Percentiles rank a stretch among this genome's conserved stretches.
These are phyloP conservation scores for Tetragonia tetragonoides DNA, from an alignment of 148 eudicot species.

Conservation along the genomic window DNA sequence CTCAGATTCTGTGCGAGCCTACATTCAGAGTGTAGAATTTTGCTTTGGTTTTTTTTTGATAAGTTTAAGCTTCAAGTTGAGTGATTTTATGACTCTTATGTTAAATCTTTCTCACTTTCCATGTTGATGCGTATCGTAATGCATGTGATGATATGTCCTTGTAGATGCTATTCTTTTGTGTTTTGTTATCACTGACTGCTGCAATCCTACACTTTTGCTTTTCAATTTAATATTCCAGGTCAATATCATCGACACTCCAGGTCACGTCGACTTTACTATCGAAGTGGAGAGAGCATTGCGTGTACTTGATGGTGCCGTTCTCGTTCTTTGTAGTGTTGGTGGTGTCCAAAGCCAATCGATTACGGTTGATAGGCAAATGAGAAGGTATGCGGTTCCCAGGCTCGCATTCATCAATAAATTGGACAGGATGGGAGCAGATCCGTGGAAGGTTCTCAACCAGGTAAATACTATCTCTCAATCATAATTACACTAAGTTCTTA, in stretches of 20 bases:
- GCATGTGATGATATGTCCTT: neutral
- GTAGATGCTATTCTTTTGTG: neutral
- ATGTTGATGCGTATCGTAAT: too few relatives aligned
- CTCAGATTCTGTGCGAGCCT: too few relatives aligned
- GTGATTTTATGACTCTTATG: neutral
- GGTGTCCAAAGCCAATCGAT: constrained; percentile 99
- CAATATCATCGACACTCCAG: constrained; percentile 96
- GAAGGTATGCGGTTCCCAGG: constrained; percentile 95
- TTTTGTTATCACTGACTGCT: neutral
- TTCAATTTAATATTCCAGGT: constrained; percentile 43
- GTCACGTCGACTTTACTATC: constrained; percentile 98
- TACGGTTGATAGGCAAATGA: constrained; percentile 98
- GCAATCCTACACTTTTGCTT: neutral
- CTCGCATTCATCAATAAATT: constrained; percentile 93
- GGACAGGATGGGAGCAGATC: constrained; percentile 99
- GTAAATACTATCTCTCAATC: constrained; percentile 29
- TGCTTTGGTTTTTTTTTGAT: neutral
- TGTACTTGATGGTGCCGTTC: constrained; percentile 98
- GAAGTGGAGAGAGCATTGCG: constrained; percentile 99
- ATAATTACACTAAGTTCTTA: too few relatives aligned
- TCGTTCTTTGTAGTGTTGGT: constrained; percentile 97
- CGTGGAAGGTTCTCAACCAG: constrained; percentile 96
- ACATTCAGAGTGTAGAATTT: too few relatives aligned
- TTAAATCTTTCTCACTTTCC: neutral
- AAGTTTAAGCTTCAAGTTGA: neutral